Evolutionary conservation across 2,329 filamentous ascomycete species (phyloP).

Genomic region (Aureobasidium sp.): DNA sequence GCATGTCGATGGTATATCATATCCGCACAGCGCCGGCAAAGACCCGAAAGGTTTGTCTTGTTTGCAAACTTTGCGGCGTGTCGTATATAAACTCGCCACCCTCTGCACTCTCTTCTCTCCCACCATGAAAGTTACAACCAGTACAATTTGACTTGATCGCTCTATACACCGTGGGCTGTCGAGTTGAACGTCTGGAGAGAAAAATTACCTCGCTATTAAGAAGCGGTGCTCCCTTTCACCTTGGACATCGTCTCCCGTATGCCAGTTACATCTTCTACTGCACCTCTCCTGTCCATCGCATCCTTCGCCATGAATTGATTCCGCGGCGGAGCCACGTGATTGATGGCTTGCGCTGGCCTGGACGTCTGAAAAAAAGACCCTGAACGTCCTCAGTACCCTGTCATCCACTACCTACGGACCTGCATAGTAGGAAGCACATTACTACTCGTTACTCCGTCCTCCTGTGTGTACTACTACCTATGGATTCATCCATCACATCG

Average conservation of each 20-base stretch:
- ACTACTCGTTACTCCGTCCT: too few species aligned
- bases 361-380: neutral
- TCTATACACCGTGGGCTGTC: slow-evolving; percentile 9
- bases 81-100: neutral
- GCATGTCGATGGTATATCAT: too few species aligned
- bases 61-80: neutral
- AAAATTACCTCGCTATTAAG: neutral
- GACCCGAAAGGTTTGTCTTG: neutral
- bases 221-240: neutral
- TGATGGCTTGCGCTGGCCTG: neutral
- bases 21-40: neutral
- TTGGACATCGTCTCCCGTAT: slow-evolving; percentile 11
- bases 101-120: neutral
- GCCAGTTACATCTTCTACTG: neutral
- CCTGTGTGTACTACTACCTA: neutral
- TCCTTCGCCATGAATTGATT: slow-evolving; percentile 8
- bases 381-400: neutral
- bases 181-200: slow-evolving; percentile 12
- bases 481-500: slow-evolving; percentile 6
- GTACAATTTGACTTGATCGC: slow-evolving; percentile 3
- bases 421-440: neutral
- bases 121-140: neutral
- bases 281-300: neutral
- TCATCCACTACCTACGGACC: slow-evolving; percentile 4
- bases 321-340: slow-evolving; percentile 8